A percentile compares a stretch with the other conserved stretches of the same genome.
These are phyloP conservation scores for Lasiodiplodia gonubiensis DNA, from an alignment of 2,329 filamentous ascomycete genomes.

Conservation along the genomic window DNA sequence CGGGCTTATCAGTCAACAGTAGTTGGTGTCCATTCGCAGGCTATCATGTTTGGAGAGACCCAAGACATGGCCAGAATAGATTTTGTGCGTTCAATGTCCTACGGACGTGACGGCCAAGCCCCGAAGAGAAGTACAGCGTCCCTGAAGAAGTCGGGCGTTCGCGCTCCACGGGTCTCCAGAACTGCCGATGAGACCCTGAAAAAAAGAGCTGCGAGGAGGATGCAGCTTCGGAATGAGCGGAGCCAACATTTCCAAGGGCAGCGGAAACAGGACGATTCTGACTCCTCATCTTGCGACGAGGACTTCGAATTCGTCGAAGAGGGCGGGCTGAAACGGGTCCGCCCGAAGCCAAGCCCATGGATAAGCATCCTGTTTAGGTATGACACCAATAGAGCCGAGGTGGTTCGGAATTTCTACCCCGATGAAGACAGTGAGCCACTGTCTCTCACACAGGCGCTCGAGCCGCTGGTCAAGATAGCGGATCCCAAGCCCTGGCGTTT, in stretches of 20 bases:
- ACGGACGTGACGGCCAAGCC: not conserved
- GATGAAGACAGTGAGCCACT: not conserved
- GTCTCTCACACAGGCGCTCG: not conserved
- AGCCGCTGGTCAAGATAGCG: not conserved
- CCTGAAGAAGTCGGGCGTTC: not conserved
- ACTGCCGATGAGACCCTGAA: not conserved
- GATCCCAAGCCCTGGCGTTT: not conserved
- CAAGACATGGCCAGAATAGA: not conserved
- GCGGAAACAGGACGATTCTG: not conserved
- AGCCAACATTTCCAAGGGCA: not conserved
- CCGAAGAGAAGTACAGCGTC: not conserved
- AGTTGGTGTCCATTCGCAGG: not conserved
- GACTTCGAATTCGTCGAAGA: not conserved
- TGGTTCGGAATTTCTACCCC: not conserved
- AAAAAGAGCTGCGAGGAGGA: not conserved
- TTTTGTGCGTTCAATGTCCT: not conserved
- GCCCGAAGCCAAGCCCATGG: conserved; percentile 2
- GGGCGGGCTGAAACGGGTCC: not conserved
- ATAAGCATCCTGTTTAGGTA: not conserved
- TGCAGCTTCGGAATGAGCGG: not conserved
- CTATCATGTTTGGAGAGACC: not conserved
- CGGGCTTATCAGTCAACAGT: not conserved
- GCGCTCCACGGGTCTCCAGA: not conserved
- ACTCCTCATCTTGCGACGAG: not conserved
- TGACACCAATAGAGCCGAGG: conserved; percentile 1